Conservation (phyloP, 495 filamentous ascomycete genomes). For the Hypoxylon lienhwacheense region DNA sequence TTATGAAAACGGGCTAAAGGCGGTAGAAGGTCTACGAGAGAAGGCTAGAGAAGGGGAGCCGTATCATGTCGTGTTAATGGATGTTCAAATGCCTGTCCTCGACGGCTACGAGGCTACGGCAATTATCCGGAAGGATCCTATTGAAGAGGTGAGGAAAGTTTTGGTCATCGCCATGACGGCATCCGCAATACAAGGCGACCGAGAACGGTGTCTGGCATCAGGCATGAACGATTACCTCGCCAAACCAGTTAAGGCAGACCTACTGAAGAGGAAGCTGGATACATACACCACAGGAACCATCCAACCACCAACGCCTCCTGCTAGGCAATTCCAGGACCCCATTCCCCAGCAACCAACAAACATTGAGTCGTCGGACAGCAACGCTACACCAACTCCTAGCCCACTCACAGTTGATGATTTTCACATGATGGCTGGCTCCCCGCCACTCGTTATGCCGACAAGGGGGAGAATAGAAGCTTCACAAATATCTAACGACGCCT, state of each 20-base stretch:
- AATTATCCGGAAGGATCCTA: conserved; percentile 71
- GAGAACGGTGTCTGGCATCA: conserved; percentile 87
- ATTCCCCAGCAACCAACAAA: conserved; percentile 8
- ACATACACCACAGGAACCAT: conserved; percentile 52
- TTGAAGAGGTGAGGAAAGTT: conserved; percentile 71
- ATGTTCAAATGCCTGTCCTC: conserved; percentile 91
- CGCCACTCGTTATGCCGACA: conserved; percentile 13
- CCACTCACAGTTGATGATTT: conserved; percentile 3
- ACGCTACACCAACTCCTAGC: conserved; percentile 12
- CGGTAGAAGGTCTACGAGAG: conserved; percentile 79
- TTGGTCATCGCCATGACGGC: conserved; percentile 95
- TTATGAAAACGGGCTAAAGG: conserved; percentile 81
- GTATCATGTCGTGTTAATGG: conserved; percentile 85
- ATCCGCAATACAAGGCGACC: conserved; percentile 84
- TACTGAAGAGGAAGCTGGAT: conserved; percentile 76
- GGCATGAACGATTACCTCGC: conserved; percentile 97
- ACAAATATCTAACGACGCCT: conserved; percentile 2
- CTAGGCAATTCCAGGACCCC: conserved; percentile 17
- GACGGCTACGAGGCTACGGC: conserved; percentile 94
- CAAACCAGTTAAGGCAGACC: conserved; percentile 77
- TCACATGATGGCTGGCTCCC: conserved; percentile 6
- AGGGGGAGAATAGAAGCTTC: conserved; percentile 10
- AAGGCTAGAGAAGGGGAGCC: conserved; percentile 68
- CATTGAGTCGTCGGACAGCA: conserved; percentile 8
- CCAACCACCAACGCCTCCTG: conserved; percentile 33